These are phyloP conservation scores for Alnus glutinosa DNA, from an alignment of 306 rosid genomes.

Conservation along the genomic window DNA sequence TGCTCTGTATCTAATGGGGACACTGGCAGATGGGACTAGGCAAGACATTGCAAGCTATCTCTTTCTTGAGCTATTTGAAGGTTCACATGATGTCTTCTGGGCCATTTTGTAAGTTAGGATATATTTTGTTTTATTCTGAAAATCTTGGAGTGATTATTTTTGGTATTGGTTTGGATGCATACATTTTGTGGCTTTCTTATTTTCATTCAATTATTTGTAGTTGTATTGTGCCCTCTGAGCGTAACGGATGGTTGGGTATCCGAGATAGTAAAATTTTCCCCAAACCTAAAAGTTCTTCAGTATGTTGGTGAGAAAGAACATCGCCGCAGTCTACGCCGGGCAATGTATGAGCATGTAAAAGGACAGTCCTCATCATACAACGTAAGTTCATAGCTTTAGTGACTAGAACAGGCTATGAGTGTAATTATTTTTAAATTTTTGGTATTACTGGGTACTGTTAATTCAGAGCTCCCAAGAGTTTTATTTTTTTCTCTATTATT, in stretches of 20 bases:
- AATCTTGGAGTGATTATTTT: slow-evolving; percentile 10
- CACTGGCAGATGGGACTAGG: slow-evolving; percentile 92
- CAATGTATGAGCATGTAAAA: slow-evolving; percentile 49
- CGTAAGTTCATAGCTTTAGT: slow-evolving; percentile 41
- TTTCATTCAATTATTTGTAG: slow-evolving; percentile 43
- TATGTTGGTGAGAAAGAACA: slow-evolving; percentile 89
- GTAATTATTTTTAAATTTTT: neutral
- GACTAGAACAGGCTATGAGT: neutral
- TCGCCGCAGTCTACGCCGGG: slow-evolving; percentile 56
- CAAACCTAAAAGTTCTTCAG: slow-evolving; percentile 57
- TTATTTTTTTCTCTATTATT: neutral
- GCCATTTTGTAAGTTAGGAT: slow-evolving; percentile 80
- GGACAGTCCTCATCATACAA: slow-evolving; percentile 39
- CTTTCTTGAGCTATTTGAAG: slow-evolving; percentile 83
- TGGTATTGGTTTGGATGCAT: slow-evolving; percentile 18
- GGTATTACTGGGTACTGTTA: neutral
- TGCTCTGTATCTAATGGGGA: slow-evolving; percentile 29
- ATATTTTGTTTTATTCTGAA: slow-evolving; percentile 28
- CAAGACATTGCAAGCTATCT: slow-evolving; percentile 92
- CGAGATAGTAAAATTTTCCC: slow-evolving; percentile 74
- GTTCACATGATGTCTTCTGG: slow-evolving; percentile 49
- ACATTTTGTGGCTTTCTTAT: slow-evolving; percentile 14
- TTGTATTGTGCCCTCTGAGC: slow-evolving; percentile 90
- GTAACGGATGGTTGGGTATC: slow-evolving; percentile 92
- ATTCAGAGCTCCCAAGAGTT: slow-evolving; percentile 9